Percentiles rank a stretch among this genome's conserved stretches.
Conservation (phyloP, 2,329 filamentous ascomycete species). For the Aplosporella prunicola region DNA sequence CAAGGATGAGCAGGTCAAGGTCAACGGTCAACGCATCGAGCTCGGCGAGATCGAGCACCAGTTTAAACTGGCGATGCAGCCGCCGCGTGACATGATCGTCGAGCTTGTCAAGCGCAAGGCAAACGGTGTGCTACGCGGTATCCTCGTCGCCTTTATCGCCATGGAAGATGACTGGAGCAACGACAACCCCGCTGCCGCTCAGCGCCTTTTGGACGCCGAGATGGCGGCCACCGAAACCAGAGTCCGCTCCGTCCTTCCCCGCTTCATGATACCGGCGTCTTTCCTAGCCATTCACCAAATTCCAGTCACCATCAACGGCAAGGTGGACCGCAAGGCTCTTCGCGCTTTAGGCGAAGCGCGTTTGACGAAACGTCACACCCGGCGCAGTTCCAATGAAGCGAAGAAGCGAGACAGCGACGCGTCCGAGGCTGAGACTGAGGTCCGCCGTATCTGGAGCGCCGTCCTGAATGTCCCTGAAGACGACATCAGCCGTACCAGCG, state of each 20-base stretch:
- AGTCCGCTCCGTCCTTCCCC: neutral
- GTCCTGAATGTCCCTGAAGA: slow-evolving; percentile 10
- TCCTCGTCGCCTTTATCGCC: neutral
- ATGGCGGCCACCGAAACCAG: neutral
- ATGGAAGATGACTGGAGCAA: neutral
- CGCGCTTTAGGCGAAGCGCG: neutral
- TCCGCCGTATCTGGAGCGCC: slow-evolving; percentile 16
- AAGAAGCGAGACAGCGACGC: slow-evolving; percentile 19
- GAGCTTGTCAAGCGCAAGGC: neutral
- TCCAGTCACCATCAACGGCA: neutral
- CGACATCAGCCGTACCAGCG: slow-evolving; percentile 45
- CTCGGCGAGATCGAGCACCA: slow-evolving; percentile 31
- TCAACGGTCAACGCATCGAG: slow-evolving; percentile 30
- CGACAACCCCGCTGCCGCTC: neutral
- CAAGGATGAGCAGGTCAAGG: slow-evolving; percentile 29
- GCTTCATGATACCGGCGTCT: neutral
- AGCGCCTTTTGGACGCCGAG: neutral
- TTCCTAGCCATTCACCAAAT: neutral
- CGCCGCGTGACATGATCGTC: neutral
- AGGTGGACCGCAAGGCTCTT: slow-evolving; percentile 14
- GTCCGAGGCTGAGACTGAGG: slow-evolving; percentile 18
- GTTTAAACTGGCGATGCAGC: slow-evolving; percentile 21
- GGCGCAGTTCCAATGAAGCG: slow-evolving; percentile 17
- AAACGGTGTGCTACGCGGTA: neutral
- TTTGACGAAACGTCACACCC: neutral